These are phyloP conservation scores for Aureobasidium sp. DNA, from an alignment of 2,329 filamentous ascomycete species.

Conservation along the genomic window DNA sequence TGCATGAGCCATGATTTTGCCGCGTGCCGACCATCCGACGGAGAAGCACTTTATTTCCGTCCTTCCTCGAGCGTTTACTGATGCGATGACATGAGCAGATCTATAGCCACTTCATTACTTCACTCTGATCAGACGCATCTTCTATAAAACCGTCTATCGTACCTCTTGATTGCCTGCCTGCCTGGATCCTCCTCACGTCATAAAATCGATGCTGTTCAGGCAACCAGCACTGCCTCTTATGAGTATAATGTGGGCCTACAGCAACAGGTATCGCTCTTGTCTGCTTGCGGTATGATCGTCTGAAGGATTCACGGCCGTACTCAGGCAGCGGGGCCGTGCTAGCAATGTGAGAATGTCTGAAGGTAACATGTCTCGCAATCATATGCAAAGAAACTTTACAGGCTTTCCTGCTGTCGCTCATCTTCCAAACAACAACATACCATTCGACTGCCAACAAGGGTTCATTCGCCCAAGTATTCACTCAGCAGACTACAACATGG, in stretches of 20 bases:
- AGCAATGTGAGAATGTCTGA: neutral
- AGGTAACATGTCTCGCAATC: no score
- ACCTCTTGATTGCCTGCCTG: neutral
- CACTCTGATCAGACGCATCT: no score
- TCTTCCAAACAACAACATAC: neutral
- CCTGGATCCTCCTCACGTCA: neutral
- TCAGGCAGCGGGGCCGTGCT: neutral
- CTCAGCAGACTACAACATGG: neutral
- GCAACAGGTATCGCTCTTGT: neutral
- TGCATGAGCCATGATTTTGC: neutral
- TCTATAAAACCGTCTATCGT: neutral
- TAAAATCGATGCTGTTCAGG: no score
- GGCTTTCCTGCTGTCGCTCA: neutral
- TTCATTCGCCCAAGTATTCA: no score
- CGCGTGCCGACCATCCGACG: neutral
- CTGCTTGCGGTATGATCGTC: neutral
- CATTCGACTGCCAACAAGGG: neutral
- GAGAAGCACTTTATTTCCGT: neutral
- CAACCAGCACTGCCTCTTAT: neutral
- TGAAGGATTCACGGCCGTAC: conserved; percentile 3
- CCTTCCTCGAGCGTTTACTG: neutral
- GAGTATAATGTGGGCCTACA: neutral
- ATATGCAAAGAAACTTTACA: neutral
- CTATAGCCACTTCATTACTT: neutral
- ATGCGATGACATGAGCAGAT: neutral